Evolutionary conservation across 2,329 filamentous ascomycete genomes (phyloP), one percentile per base, ranked within the genome.

Genomic region (Calonectria naviculata): DNA sequence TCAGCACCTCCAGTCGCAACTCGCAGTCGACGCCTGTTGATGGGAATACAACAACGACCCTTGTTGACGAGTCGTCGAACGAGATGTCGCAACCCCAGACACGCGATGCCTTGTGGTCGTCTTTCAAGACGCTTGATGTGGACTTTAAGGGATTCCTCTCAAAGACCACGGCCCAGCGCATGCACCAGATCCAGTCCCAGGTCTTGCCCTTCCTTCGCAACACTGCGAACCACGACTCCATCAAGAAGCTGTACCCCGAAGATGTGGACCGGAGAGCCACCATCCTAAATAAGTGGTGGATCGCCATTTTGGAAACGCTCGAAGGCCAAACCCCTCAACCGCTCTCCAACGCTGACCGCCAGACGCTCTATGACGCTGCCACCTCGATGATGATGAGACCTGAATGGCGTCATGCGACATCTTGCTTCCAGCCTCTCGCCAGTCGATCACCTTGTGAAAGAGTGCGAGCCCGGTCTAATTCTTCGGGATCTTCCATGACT

Each of bases 201-300:
- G 87, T 98, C 5, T 83, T 97, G 21, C 94, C 95, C 0, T 97
- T 98, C 77, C 84, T 98, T 49, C 89, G 91, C 68, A 91, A 89
- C 63, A 92, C 95, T 76, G 89, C 89, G 71, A 85, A 89, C 38
- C 92, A 96, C 78, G 84, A 90, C 1, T 94, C 93, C 10, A 93
- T 90, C 76, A 84, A 83, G 70, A 80, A 81, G 19, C 85, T 98
- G 54, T 86, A 89, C n/a, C 88, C 94, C 2, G 94, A 97, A 83
- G 94, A 97, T 80, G 83, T 98, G 52, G 95, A 98, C 78, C 90
- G 93, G 41, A 89, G 95, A 71, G 90, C 93, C 2, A 91, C 91
- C 52, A 94, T 97, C 58, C 84, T 98, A 69, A 94, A 97, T 81
- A 95, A 94, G 80, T 98, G 95, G 95, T 98, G 95, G 95, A 92